Evolutionary conservation across 805 yeast genomes (phyloP).

Genomic region (Metschnikowia similis): DNA sequence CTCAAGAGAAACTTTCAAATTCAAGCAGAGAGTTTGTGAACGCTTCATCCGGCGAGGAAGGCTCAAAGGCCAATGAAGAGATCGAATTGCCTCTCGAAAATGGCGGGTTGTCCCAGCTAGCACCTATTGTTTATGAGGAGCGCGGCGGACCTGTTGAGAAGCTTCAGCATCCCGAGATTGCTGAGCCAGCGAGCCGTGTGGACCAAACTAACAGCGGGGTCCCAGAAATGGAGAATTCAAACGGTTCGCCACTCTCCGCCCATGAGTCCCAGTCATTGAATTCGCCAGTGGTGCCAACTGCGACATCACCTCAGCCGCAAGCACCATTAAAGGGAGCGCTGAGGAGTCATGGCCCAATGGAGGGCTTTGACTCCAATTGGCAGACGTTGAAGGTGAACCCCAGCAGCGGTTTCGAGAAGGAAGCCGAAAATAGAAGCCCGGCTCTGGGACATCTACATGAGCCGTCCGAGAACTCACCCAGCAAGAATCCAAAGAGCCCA

Average conservation of each 20-base stretch:
- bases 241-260: neutral
- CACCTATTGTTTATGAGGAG: neutral
- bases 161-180: neutral
- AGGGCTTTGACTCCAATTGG: neutral
- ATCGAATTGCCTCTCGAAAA: neutral
- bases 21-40: neutral
- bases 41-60: neutral
- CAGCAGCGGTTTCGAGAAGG: neutral
- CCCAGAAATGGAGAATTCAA: neutral
- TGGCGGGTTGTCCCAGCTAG: neutral
- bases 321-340: neutral
- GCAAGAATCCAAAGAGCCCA: neutral
- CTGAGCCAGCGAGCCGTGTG: neutral
- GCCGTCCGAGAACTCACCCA: too few relatives aligned
- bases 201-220: neutral
- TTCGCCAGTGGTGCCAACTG: too few relatives aligned
- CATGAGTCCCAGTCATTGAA: too few relatives aligned
- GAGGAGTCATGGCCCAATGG: neutral
- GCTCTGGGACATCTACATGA: too few relatives aligned
- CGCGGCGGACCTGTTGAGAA: neutral
- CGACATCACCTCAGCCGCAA: neutral
- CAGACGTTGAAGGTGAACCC: neutral
- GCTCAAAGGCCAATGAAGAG: neutral
- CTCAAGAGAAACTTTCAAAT: neutral
- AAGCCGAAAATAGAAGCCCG: neutral